Conservation (phyloP, 306 rosid species). For the Carpinus fangiana region DNA sequence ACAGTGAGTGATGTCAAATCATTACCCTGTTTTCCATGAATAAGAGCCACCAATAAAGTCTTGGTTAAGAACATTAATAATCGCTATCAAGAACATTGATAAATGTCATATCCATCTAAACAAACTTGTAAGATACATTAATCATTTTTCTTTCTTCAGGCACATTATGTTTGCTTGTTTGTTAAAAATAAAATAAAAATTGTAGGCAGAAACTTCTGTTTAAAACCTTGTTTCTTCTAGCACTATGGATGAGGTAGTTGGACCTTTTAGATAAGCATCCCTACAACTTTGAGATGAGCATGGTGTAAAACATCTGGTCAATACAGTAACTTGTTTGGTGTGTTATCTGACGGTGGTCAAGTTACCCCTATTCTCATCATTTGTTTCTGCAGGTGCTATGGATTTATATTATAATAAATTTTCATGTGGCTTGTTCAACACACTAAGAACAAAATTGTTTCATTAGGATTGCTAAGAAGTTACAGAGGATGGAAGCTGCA, state of each 20-base stretch:
- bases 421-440: slow-evolving; percentile 8
- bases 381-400: slow-evolving; percentile 16
- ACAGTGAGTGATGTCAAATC: slow-evolving; percentile 57
- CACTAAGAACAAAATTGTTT: slow-evolving; percentile 35
- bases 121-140: neutral
- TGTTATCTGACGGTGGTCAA: neutral
- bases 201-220: neutral
- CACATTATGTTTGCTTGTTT: neutral
- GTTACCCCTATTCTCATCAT: neutral
- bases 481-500: slow-evolving; percentile 58
- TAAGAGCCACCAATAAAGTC: slow-evolving; percentile 19
- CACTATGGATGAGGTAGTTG: neutral
- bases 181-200: neutral
- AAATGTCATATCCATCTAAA: neutral
- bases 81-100: neutral
- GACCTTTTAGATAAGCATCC: neutral
- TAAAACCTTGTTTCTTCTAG: neutral
- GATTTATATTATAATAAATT: slow-evolving; percentile 5
- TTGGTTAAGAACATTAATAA: neutral
- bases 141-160: neutral
- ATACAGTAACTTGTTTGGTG: neutral
- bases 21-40: slow-evolving; percentile 15
- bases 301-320: neutral
- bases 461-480: slow-evolving; percentile 65
- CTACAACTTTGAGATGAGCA: neutral